Evolutionary conservation across 257 asterid genomes (phyloP), one percentile per base, ranked within the genome.

Genomic region (Ballota nigra): DNA sequence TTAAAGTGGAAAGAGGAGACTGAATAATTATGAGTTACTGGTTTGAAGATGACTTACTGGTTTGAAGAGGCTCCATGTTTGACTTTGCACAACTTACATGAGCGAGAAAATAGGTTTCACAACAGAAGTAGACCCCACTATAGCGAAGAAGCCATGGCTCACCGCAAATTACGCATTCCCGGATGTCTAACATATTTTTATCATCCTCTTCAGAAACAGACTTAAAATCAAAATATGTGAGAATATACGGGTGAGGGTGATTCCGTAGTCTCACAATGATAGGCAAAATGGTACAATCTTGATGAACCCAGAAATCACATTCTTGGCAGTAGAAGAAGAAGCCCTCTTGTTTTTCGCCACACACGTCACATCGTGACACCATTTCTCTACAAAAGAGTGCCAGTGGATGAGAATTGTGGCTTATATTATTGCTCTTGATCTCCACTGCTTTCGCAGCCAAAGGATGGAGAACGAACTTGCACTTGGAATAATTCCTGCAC

Each of bases 271-370:
- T 34, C 6, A 55, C 20, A n/a, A 8, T 0, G 41, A 11, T 20
- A 16, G 74, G 74, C 74, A 55, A 8, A 4, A 56, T 2, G 22
- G 66, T 23, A 3, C 74, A 69, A 56, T 69, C 56, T 36, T 8
- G 55, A 36, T 69, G 74, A 36, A 69, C 56, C 66, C 66, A 53
- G 40, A 69, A 69, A 55, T 69, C 15, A 4, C 74, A 69, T 3
- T 8, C 40, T 23, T 22, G n/a, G 34, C 64, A 52, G 38, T 8
- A 3, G 53, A 68, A 68, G 51, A 68, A 68, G 56, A 56, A 69
- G 5, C 74, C 66, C 6, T 4, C 2, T 1, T 69, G 43, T 57
- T 23, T 3, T 15, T 23, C 8, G 0, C 56, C 56, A 8, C 74
- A 69, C 0, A 0, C 66, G 9, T 56, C 28, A n/a, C 74, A 69